phyloP scores from a whole-genome alignment of 768 basidiomycete genomes.

The Tylopilus vinaceipallidus region DNA sequence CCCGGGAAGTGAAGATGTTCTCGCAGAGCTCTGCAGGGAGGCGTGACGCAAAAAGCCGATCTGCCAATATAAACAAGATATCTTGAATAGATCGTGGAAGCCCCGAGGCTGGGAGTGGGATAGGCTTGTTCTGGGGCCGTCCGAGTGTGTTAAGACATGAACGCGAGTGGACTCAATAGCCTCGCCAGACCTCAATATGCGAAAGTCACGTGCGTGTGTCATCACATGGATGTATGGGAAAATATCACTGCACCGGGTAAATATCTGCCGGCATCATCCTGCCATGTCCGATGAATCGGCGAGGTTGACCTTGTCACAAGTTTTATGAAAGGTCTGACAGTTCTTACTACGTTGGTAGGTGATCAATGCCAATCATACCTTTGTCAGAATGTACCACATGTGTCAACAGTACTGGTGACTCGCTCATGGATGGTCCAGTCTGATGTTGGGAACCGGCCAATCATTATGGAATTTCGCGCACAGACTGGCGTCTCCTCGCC shows the following conservation, averaged over 20 bases:
- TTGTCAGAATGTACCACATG: too few species aligned
- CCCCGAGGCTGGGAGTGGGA: conserved; percentile 8
- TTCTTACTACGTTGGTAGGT: neutral
- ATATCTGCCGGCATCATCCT: too few species aligned
- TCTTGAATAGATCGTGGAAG: conserved; percentile 7
- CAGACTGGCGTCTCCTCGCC: too few species aligned
- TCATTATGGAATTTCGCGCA: neutral
- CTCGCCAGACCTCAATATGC: conserved; percentile 12
- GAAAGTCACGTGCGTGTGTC: conserved; percentile 21
- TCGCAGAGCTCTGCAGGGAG: conserved; percentile 8
- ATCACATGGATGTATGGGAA: conserved; percentile 14
- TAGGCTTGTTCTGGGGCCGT: conserved; percentile 6
- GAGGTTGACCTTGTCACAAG: too few species aligned
- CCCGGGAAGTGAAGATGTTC: conserved; percentile 13
- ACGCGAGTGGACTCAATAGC: conserved; percentile 15
- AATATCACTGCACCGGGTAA: conserved; percentile 6
- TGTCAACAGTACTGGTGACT: too few species aligned
- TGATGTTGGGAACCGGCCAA: neutral
- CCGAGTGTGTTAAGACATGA: conserved; percentile 24
- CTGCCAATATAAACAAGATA: conserved; percentile 26
- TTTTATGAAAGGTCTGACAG: neutral
- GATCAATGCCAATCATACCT: too few species aligned
- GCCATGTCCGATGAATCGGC: too few species aligned
- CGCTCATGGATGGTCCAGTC: neutral
- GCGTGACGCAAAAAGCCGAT: conserved; percentile 9